A percentile compares a stretch with the other conserved stretches of the same genome.
phyloP scores from a whole-genome alignment of 768 basidiomycete genomes.

The Xanthoconium stramineum region DNA sequence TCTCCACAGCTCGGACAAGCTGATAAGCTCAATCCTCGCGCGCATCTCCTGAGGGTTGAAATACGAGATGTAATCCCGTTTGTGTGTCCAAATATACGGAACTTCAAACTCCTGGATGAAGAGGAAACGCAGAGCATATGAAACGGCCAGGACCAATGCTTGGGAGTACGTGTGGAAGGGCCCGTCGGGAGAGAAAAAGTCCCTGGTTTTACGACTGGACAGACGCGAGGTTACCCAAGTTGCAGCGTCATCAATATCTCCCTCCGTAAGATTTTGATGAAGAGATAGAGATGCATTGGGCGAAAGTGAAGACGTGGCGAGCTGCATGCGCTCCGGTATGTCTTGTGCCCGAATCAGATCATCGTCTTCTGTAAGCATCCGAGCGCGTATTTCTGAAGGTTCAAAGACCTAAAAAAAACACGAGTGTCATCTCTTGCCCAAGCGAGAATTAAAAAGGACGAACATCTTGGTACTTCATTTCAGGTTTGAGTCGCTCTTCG shows the following conservation, averaged over 20 bases:
- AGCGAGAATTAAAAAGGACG: conserved; percentile 14
- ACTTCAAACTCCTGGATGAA: conserved; percentile 91
- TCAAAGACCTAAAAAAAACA: conserved; percentile 77
- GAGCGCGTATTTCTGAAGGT: conserved; percentile 89
- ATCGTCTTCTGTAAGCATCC: conserved; percentile 89
- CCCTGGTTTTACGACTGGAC: conserved; percentile 63
- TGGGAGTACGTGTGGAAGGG: conserved; percentile 56
- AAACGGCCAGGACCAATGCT: conserved; percentile 75
- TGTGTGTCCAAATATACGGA: conserved; percentile 92
- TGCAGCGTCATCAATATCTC: conserved; percentile 77
- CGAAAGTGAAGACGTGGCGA: conserved; percentile 82
- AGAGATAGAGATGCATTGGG: conserved; percentile 55
- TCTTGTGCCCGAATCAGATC: conserved; percentile 87
- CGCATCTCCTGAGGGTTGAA: conserved; percentile 68
- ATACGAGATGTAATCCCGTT: conserved; percentile 84
- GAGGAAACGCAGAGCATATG: conserved; percentile 72
- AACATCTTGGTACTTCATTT: conserved; percentile 86
- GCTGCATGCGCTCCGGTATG: conserved; percentile 94
- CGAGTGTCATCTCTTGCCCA: conserved; percentile 1
- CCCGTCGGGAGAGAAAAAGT: conserved; percentile 69
- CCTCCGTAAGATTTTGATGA: conserved; percentile 61
- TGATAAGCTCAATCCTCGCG: conserved; percentile 67
- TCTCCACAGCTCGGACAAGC: conserved; percentile 83
- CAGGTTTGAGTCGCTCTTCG: conserved; percentile 53
- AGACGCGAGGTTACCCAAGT: conserved; percentile 85